Evolutionary conservation across 2,329 filamentous ascomycete genomes (phyloP).

Genomic region (Didymella lethalis): DNA sequence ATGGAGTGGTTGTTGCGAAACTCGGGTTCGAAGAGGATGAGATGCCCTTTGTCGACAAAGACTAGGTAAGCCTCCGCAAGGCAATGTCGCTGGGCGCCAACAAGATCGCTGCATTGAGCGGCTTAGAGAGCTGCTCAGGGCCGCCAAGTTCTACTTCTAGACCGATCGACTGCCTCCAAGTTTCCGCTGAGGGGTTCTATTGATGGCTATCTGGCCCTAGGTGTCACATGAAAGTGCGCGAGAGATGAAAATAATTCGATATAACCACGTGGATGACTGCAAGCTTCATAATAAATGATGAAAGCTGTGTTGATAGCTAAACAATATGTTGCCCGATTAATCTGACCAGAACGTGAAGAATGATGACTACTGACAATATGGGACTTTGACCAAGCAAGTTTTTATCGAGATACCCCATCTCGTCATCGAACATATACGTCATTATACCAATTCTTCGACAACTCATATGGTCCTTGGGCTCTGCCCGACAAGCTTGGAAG

Average conservation of each 20-base stretch:
- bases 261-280: too few species aligned
- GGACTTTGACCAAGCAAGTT: too few species aligned
- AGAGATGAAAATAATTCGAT: too few species aligned
- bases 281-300: too few species aligned
- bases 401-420: conserved; percentile 52
- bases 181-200: neutral
- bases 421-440: conserved; percentile 56
- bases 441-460: conserved; percentile 59
- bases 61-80: neutral
- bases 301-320: too few species aligned
- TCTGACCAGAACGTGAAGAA: conserved; percentile 65
- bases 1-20: neutral
- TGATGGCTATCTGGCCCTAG: neutral
- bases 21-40: neutral
- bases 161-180: neutral
- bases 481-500: conserved; percentile 27
- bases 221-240: neutral
- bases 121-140: neutral
- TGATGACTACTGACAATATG: conserved; percentile 36
- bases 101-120: neutral
- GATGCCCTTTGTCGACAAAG: neutral
- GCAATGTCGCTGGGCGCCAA: neutral
- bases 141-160: neutral
- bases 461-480: conserved; percentile 62
- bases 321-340: too few species aligned